Base-by-base conservation (phyloP, 768 basidiomycete genomes). In the Podaxis rugospora region DNA sequence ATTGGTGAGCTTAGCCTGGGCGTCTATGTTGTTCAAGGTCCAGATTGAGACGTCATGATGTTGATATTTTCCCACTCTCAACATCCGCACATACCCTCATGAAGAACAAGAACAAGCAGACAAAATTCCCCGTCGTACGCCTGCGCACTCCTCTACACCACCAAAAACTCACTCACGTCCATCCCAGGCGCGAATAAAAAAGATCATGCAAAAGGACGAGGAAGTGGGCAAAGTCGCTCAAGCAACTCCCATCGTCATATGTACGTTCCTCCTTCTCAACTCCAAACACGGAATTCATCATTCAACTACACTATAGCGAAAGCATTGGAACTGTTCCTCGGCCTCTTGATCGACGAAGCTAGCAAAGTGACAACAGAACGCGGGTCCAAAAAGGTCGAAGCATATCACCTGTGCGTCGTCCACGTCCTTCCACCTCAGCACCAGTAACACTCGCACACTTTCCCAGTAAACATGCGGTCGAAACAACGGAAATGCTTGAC, bases 181-280 rank as follows among this genome's bases (percentile, higher is more conserved):
- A 21, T 32, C 37, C 23, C 65, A 96, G 95, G 95, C 96, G 3
- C 89, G 96, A 49, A 98, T 98, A 78, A 98, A 98, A 83, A 92
- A 93, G 78, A 97, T 98, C 59, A 98, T 98, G 93, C 96, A 98
- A 78, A 94, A 95, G 71, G 96, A 98, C 70, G 96, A 98, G 70
- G 96, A 98, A 70, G 96, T 98, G 18, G 96, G 96, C 61, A 98
- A 98, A 72, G 93, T 98, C 35, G 94, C 96, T 2, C 93, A 95
- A 71, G 95, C 93, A 27, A 96, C 95, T 3, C 96, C 96, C 0
- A 84, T 98, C 62, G 92, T 98, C 61, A 97, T 98, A 67, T 98
- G 96, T 97, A 69, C 72, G 93, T 83, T 83, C 32, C 28, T 40
- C 36, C 40, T 47, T n/a, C 6, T 27, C 25, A 18, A 10, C 23